These are phyloP conservation scores for Boletellus emodensis DNA, from an alignment of 768 basidiomycete species.

Conservation along the genomic window DNA sequence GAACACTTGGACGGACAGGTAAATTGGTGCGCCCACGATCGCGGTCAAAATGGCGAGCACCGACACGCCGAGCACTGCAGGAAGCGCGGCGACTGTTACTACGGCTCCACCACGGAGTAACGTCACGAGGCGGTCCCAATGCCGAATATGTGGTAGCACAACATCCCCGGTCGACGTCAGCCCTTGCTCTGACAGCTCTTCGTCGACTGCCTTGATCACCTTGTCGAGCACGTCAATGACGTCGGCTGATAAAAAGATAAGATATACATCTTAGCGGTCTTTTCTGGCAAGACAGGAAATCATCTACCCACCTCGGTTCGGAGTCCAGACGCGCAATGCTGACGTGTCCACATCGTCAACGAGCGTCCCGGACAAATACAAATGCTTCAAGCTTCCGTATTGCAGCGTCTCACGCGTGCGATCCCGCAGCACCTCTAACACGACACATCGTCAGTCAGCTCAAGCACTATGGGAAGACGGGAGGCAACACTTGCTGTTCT, in stretches of 20 bases:
- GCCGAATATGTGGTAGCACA: conserved; percentile 16
- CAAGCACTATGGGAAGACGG: neutral
- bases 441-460: neutral
- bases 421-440: conserved; percentile 10
- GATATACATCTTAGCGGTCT: neutral
- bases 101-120: conserved; percentile 5
- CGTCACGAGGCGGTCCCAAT: conserved; percentile 17
- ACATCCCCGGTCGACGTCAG: conserved; percentile 16
- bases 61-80: conserved; percentile 19
- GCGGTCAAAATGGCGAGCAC: conserved; percentile 12
- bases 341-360: conserved; percentile 14
- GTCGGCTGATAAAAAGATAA: conserved; percentile 4
- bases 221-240: conserved; percentile 16
- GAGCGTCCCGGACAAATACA: conserved; percentile 14
- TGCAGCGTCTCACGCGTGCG: neutral
- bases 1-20: conserved; percentile 1
- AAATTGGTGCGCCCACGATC: conserved; percentile 5
- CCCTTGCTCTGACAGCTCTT: conserved; percentile 15
- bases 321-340: conserved; percentile 13
- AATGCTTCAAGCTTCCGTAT: conserved; percentile 16
- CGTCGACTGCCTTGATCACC: conserved; percentile 17
- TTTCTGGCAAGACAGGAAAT: neutral
- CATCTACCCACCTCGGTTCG: conserved; percentile 11
- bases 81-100: conserved; percentile 4
- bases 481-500: conserved; percentile 3